phyloP scores from a whole-genome alignment of 176 grass and related monocot genomes.

The Elymus sibiricus region DNA sequence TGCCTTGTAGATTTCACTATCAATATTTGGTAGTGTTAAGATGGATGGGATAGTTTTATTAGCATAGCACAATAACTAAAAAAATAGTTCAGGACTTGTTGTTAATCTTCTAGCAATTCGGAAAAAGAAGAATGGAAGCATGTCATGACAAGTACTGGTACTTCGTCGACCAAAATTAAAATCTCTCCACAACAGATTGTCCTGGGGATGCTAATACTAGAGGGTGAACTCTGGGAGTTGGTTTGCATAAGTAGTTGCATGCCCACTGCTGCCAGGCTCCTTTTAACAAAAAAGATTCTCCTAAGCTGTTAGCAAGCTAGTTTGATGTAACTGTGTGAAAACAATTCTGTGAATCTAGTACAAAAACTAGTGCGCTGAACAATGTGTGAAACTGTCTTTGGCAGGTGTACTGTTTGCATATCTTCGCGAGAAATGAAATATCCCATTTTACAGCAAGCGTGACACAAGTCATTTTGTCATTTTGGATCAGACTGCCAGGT shows the following conservation, averaged over 20 bases:
- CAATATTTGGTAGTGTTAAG: neutral
- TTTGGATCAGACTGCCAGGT: too few species aligned
- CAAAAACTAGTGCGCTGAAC: too few species aligned
- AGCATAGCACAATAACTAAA: neutral
- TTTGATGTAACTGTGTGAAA: too few species aligned
- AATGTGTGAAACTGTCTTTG: too few species aligned
- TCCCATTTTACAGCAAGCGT: too few species aligned
- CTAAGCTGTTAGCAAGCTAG: too few species aligned
- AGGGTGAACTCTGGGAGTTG: neutral
- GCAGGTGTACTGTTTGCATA: too few species aligned
- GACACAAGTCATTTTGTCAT: too few species aligned
- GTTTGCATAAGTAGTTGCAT: neutral
- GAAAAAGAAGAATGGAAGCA: neutral
- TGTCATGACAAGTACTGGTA: neutral
- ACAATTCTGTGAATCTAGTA: too few species aligned
- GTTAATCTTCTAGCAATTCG: neutral
- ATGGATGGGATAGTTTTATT: neutral
- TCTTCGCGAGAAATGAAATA: too few species aligned
- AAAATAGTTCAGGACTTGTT: neutral
- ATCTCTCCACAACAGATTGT: neutral
- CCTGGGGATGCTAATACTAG: neutral
- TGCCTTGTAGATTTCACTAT: constrained; percentile 6
- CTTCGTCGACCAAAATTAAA: neutral
- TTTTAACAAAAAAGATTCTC: too few species aligned
- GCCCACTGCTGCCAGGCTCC: too few species aligned